Evolutionary conservation across 2,329 filamentous ascomycete species (phyloP), one percentile per base, ranked within the genome.

Genomic region (Penicillium sp.): DNA sequence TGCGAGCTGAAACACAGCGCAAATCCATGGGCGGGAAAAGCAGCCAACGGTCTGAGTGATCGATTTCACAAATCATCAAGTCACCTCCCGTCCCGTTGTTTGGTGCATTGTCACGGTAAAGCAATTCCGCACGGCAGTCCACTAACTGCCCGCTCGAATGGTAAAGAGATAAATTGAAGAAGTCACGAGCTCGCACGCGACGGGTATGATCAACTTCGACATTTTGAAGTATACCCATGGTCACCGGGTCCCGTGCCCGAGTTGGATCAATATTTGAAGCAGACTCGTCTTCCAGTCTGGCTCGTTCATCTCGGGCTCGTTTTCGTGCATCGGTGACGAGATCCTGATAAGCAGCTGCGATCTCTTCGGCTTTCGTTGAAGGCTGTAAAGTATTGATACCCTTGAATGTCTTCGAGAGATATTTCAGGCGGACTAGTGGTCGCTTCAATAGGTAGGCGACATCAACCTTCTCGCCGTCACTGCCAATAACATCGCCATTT

Each of bases 361-460:
- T 79, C 45, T 83, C 78, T 54, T 83, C 83, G 7, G 86, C 83
- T 58, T 84, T 80, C 5, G 71, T 67, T 3, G 80, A 77, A 37
- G 77, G 74, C 16, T 74, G 64, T 13, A 77, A 61, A 48, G 71
- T 68, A 52, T 74, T 76, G 54, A 80, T 76, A 0, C 75, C 88
- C 78, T 89, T 91, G 66, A 96, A 85, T 33, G 91, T 88, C 72
- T 92, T 96, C 39, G 87, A 81, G 57, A 99, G 84, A 72, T 92
- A 90, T 72, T 96, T 97, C 56, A 97, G 79, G 43, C 94, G 85
- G 19, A 96, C 87, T 37, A 99, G 76, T 1, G 94, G 94, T 50
- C 93, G 82, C 75, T 96, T 97, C 48, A 99, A 80, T 42, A 99
- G 81, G 73, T 94, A 95, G 7, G 92, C 92, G 44, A 99, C 94